A percentile compares a stretch with the other conserved stretches of the same genome.
phyloP scores from a whole-genome alignment of 441 rosid species.

The Brassica balearica region DNA sequence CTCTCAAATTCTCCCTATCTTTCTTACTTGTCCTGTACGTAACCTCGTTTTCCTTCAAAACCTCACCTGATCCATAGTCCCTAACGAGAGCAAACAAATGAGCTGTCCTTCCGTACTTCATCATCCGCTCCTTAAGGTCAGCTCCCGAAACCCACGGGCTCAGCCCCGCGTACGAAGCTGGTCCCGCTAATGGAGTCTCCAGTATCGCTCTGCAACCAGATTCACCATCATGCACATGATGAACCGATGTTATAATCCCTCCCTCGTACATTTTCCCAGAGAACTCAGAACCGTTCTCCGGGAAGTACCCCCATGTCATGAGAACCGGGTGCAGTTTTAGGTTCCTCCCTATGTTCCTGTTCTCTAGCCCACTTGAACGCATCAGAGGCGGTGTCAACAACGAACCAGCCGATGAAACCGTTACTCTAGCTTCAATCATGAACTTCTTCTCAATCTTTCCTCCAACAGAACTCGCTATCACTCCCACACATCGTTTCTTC shows the following conservation, averaged over 20 bases:
- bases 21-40: conserved; percentile 33
- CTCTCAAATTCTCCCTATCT: conserved; percentile 59
- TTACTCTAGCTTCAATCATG: conserved; percentile 69
- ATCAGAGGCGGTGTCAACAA: conserved; percentile 73
- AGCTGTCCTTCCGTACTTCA: conserved; percentile 60
- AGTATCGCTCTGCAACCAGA: conserved; percentile 53
- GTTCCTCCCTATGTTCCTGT: conserved; percentile 68
- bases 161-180: conserved; percentile 56
- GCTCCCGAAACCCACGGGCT: conserved; percentile 75
- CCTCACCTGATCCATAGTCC: conserved; percentile 68
- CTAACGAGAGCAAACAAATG: conserved; percentile 57
- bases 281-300: conserved; percentile 49
- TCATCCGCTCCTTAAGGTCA: conserved; percentile 63
- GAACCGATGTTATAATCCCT: conserved; percentile 71
- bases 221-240: conserved; percentile 50
- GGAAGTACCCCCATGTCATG: conserved; percentile 83
- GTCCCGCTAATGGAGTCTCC: conserved; percentile 64
- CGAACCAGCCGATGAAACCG: conserved; percentile 72
- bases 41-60: conserved; percentile 51
- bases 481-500: conserved; percentile 68
- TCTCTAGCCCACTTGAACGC: conserved; percentile 71
- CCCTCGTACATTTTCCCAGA: conserved; percentile 66
- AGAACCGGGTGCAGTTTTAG: conserved; percentile 74
- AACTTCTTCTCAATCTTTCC: conserved; percentile 50
- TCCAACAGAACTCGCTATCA: conserved; percentile 50